phyloP scores from a whole-genome alignment of 345 rosid species.

The Hibiscus tridactylites region DNA sequence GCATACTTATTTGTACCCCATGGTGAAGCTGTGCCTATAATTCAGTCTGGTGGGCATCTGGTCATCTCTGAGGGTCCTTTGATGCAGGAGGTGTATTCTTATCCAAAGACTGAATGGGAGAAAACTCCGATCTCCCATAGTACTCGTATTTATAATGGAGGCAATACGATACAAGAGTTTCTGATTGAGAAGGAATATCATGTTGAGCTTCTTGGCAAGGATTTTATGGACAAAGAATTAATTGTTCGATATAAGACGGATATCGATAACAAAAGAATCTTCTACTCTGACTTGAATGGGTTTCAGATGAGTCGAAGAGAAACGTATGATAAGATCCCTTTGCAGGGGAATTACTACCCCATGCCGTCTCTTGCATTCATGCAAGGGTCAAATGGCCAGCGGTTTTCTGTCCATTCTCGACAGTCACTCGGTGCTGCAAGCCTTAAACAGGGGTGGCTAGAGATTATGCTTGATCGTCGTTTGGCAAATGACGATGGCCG shows the following conservation, averaged over 20 bases:
- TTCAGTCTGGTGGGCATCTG: conserved; percentile 50
- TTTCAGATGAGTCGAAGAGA: conserved; percentile 98
- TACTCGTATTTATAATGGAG: conserved; percentile 69
- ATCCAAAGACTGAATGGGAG: conserved; percentile 68
- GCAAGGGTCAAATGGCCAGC: conserved; percentile 73
- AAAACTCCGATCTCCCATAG: conserved; percentile 66
- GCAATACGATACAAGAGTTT: conserved; percentile 45
- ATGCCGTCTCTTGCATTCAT: conserved; percentile 93
- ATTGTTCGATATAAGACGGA: conserved; percentile 80
- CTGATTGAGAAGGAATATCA: conserved; percentile 84
- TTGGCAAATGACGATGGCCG: conserved; percentile 83
- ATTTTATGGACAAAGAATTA: conserved; percentile 73
- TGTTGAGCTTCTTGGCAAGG: conserved; percentile 67
- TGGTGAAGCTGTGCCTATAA: conserved; percentile 68
- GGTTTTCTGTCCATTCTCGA: conserved; percentile 86
- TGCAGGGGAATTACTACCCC: conserved; percentile 97
- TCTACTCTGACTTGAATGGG: conserved; percentile 91
- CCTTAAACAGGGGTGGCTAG: conserved; percentile 81
- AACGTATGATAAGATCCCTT: conserved; percentile 86
- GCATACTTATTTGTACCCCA: conserved; percentile 84
- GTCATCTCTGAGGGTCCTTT: conserved; percentile 64
- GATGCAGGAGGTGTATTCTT: conserved; percentile 78
- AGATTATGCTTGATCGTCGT: conserved; percentile 93
- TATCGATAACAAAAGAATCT: conserved; percentile 49
- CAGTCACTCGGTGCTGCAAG: conserved; percentile 82